Base-by-base conservation (phyloP, 305 asterid genomes). In the Salvia sclarea region DNA sequence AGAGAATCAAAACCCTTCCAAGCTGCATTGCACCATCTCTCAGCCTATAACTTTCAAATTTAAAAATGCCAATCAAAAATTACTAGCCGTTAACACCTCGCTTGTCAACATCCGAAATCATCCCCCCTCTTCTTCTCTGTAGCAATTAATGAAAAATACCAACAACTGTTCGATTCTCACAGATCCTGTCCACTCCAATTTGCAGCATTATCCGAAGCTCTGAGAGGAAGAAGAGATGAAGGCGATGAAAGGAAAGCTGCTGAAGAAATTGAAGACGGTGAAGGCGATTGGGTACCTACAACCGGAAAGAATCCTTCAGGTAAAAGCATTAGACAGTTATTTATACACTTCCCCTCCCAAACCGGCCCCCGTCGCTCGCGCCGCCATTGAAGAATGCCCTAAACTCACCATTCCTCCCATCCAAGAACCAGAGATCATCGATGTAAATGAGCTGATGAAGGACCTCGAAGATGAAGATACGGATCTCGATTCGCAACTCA, bases 211-310 rank as follows among this genome's bases (percentile, higher is more conserved):
- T 65, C 60, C 22, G 5, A 21, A 52, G 20, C 30, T 45, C 17
- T 21, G 47, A 43, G 64, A 9, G 6, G 25, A 47, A 63, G 49
- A 47, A 69, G 59, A 75, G 61, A 80, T 87, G 97, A 89, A 80
- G 80, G 80, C 80, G 43, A 80, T 94, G 80, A 94, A 89, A 75
- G 97, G 98, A 14, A 94, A 85, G 81, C 78, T 94, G 2, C 67
- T 94, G 35, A 94, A 87, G 84, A 89, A 86, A 62, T 68, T 94
- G 74, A 83, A 83, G 83, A 90, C 98, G 8, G 72, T 94, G 44
- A 94, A 94, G 69, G n/a, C 91, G 10, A 87, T 91, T 17, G 93
- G 90, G 64, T 87, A 89, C 66, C 48, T 86, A 73, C 87, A 86
- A 47, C 91, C 95, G 4, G 97, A 94, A 41, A 83, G 86, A 50